Evolutionary conservation across 2,329 filamentous ascomycete species (phyloP), one percentile per base, ranked within the genome.

Genomic region (Dothidotthia symphoricarpi): DNA sequence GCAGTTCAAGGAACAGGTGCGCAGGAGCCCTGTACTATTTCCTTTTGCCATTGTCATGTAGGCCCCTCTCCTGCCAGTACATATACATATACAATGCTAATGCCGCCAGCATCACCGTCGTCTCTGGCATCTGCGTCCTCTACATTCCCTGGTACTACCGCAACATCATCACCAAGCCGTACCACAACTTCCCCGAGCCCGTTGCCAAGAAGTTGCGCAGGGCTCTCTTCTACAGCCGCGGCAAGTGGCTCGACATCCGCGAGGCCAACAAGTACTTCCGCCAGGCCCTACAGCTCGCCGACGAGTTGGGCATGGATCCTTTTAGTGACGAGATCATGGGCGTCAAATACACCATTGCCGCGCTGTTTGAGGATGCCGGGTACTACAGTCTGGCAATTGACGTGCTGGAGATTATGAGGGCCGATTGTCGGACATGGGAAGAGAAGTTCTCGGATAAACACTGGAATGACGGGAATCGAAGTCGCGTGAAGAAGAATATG

Each of bases 301-400:
- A 82, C 33, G 82, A 88, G 57, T 61, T 85, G 34, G 81, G 82
- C 0, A 80, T 98, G 71, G 88, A 97, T 60, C 88, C 87, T 0
- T 94, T 90, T 63, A 90, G 86, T 3, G 86, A 96, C 54, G 90
- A 96, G 63, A 83, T 96, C 24, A 76, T 96, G 52, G 93, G 93
- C 7, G 82, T 97, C 35, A 88, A 89, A 59, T 83, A 97, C 34
- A 82, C 90, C 61, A 75, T 95, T 7, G 82, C 88, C 1, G 76
- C 77, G 8, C 82, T 95, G 75, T 75, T 95, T 46, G 88, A 96
- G 67, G 83, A 85, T 58, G 79, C 87, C 12, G 76, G 82, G 22
- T 80, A 85, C 55, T 82, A 82, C 57, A 74, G 79, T 15, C 79
- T 82, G 40, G 82, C 89, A 0, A 82, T 87, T 40, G 79, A 87